Evolutionary conservation across 2,329 filamentous ascomycete genomes (phyloP), one percentile per base, ranked within the genome.

Genomic region (Remersonia thermophila): DNA sequence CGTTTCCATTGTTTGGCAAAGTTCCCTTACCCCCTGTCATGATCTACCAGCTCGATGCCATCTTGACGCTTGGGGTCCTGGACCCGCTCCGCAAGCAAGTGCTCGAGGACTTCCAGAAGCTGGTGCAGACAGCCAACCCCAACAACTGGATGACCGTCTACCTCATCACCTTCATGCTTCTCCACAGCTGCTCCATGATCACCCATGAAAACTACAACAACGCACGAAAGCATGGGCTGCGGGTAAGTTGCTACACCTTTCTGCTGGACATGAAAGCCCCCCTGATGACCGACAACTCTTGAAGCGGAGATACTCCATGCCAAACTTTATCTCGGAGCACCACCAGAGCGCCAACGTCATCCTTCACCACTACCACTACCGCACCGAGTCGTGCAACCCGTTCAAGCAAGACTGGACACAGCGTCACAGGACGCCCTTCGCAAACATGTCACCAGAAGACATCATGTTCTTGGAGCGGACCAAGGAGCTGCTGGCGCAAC

Each of bases 71-170:
- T 23, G 38, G 41, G 3, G 25, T 43, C 8, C 23, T 43, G 15
- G n/a, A 32, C 10, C 41, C 41, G 3, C 38, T 43, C 6, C 38
- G 36, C 8, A 43, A 43, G 28, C 35, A 35, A 27, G 38, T 41
- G 8, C 28, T 43, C 27, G 41, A 43, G 14, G 38, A 41, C 15
- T 33, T 41, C 27, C 41, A 43, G 26, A 41, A 37, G 13, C 32
- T 43, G 11, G 20, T 33, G 3, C 17, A 41, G 9, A 17, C 33
- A 3, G 41, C 31, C 9, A 43, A 40, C 28, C 41, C 41, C 13
- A 23, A 31, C 11, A 43, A 33, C 15, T 41, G 41, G 38, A 41
- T 43, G 38, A 43, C 41, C n/a, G 38, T 43, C 10, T 43, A 43
- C 25, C 36, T 43, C 23, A 34, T 37, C 7, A 37, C 38, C 7